Conservation (phyloP, 2,329 filamentous ascomycete species). For the Drechslerella stenobrocha region DNA sequence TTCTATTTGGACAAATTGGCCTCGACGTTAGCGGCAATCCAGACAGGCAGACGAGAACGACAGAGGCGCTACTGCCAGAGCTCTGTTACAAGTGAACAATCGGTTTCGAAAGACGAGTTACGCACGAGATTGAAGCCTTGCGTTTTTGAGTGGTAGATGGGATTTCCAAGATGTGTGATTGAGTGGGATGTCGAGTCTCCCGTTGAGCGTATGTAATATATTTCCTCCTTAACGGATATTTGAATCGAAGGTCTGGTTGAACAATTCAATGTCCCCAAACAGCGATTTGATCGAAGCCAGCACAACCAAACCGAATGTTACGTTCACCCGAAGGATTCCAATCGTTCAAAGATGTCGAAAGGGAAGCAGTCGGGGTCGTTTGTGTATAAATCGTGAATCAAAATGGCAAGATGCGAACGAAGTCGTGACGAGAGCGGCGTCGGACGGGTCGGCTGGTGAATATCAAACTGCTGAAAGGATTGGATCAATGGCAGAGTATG, state of each 20-base stretch:
- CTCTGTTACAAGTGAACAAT: constrained; percentile 15
- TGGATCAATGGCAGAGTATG: background rate
- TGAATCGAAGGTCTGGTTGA: constrained; percentile 48
- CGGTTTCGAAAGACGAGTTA: constrained; percentile 11
- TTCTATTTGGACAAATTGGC: constrained; percentile 4
- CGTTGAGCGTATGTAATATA: constrained; percentile 11
- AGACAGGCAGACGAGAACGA: background rate
- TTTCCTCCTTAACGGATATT: background rate
- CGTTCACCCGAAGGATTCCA: constrained; percentile 28
- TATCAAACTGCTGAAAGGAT: constrained; percentile 11
- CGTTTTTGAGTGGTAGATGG: constrained; percentile 31
- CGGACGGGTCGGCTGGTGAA: constrained; percentile 33
- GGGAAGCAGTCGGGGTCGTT: constrained; percentile 16
- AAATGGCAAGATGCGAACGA: constrained; percentile 23
- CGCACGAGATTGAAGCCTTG: constrained; percentile 47
- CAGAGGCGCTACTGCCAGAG: background rate
- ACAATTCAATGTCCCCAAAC: constrained; percentile 49
- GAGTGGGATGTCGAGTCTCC: constrained; percentile 27
- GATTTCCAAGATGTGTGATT: constrained; percentile 11
- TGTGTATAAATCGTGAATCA: constrained; percentile 30
- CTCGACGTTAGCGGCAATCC: constrained; percentile 8
- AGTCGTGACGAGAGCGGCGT: constrained; percentile 34
- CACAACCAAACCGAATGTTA: constrained; percentile 45
- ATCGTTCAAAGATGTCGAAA: constrained; percentile 17
- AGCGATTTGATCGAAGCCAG: constrained; percentile 49